These are phyloP conservation scores for Fusarium tanahbumbuense DNA, from an alignment of 2,329 filamentous ascomycete genomes.

Conservation along the genomic window DNA sequence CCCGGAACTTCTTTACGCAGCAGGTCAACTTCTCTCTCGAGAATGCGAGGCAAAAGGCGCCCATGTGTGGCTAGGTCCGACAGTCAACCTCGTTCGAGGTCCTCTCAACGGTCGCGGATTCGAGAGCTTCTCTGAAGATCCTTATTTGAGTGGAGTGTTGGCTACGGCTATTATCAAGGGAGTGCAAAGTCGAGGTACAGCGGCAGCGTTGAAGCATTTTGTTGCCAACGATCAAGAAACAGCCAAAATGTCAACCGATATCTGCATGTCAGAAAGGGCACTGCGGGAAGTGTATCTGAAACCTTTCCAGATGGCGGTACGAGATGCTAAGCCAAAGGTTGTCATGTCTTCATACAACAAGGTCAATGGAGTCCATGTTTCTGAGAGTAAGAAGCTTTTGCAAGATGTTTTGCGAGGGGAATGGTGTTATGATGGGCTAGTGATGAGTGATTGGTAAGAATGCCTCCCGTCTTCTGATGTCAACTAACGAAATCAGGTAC, in stretches of 20 bases:
- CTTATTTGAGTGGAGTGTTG: conserved; percentile 45
- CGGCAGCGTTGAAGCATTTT: conserved; percentile 52
- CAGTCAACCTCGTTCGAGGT: conserved; percentile 70
- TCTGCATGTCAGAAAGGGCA: conserved; percentile 63
- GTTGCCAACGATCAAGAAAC: conserved; percentile 61
- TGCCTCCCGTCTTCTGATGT: too few species aligned
- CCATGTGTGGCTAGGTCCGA: conserved; percentile 69
- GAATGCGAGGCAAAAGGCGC: conserved; percentile 60
- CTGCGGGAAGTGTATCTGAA: conserved; percentile 72
- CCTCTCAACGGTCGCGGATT: conserved; percentile 73
- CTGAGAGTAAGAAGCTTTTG: conserved; percentile 17
- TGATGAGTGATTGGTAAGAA: conserved; percentile 36
- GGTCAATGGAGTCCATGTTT: conserved; percentile 34
- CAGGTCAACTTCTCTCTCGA: conserved; percentile 22
- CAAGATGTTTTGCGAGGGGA: conserved; percentile 15
- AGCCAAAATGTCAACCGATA: conserved; percentile 60
- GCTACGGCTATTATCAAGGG: conserved; percentile 48
- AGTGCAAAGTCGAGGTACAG: conserved; percentile 48
- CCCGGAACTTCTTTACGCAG: conserved; percentile 37
- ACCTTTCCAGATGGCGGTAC: conserved; percentile 71
- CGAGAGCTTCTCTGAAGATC: conserved; percentile 70
- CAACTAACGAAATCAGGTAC: conserved; percentile 2
- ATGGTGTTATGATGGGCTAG: conserved; percentile 23
- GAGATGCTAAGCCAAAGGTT: conserved; percentile 65
- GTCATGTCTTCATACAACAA: conserved; percentile 71